A percentile compares a stretch with the other conserved stretches of the same genome.
phyloP scores from a whole-genome alignment of 2,329 filamentous ascomycete species.

The Ophiocordyceps camponoti-floridani region DNA sequence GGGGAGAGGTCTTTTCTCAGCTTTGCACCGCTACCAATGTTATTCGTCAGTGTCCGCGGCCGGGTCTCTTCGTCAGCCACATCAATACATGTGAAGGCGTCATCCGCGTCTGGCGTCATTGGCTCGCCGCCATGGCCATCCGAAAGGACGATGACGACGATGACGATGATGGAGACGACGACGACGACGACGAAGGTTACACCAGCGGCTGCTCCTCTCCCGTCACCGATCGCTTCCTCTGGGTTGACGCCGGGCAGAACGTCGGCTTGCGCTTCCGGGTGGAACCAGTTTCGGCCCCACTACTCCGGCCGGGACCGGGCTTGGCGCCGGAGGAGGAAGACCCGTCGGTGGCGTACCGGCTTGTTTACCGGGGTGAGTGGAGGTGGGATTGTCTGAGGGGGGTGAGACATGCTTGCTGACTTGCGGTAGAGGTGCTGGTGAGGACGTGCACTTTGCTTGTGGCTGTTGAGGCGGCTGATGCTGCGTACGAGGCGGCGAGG shows the following conservation, averaged over 20 bases:
- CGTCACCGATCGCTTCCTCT: conserved; percentile 30
- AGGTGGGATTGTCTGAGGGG: background rate
- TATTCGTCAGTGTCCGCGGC: conserved; percentile 43
- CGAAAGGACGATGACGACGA: background rate
- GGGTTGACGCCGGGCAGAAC: conserved; percentile 44
- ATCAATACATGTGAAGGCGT: conserved; percentile 50
- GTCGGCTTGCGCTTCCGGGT: conserved; percentile 56
- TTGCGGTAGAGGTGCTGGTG: too few relatives aligned
- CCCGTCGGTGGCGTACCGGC: conserved; percentile 46
- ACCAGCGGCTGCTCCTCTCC: background rate
- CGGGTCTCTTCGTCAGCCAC: conserved; percentile 43
- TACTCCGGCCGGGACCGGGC: conserved; percentile 5
- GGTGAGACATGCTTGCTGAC: too few relatives aligned
- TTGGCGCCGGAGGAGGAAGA: conserved; percentile 6
- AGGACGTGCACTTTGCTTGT: background rate
- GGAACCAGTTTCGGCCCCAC: conserved; percentile 2
- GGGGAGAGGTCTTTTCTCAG: conserved; percentile 56
- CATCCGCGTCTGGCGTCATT: conserved; percentile 53
- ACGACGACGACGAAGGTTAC: background rate
- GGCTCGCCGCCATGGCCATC: conserved; percentile 34
- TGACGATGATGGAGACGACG: too few relatives aligned
- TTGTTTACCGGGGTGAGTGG: conserved; percentile 52
- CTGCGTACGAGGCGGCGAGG: too few relatives aligned
- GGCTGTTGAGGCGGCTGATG: too few relatives aligned
- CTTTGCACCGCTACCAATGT: conserved; percentile 51